Base-by-base conservation (phyloP, 1,284 basidiomycete species). In the Marasmius oreades region DNA sequence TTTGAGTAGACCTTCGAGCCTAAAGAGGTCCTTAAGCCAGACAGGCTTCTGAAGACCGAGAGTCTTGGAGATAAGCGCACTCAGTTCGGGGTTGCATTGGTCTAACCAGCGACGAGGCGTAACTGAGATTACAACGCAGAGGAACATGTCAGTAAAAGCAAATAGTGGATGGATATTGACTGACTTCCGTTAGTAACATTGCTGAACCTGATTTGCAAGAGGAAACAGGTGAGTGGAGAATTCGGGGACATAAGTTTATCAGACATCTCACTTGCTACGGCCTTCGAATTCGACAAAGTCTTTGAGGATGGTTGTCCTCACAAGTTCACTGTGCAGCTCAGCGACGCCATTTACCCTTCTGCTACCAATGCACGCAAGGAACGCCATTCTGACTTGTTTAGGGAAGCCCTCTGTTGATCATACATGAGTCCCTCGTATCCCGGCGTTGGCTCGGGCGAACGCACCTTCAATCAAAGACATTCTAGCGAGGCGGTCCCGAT, bases 301-400 rank as follows among this genome's bases (percentile, higher is more conserved):
- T 65, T 90, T 92, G 72, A 95, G 77, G 68, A 96, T 92, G 16
- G 91, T 94, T 22, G 82, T 85, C 66, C 71, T 77, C 47, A 91
- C 84, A 52, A 92, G 77, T 51, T 90, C 85, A 63, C 84, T 86
- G 72, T 90, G 89, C 51, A 91, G 71, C 84, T 95, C 94, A n/a
- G 95, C 94, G 22, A 97, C 95, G 69, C 95, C 94, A 66, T 97
- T 97, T 66, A 95, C 89, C 70, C 90, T 94, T 68, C 90, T 77
- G 76, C 90, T 84, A 84, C 86, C 88, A 55, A 91, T 85, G 67
- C 83, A 86, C 10, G 90, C 90, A 26, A 93, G 73, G 70, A 88
- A 86, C 8, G 93, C 92, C 93, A 95, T 96, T 63, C 93, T 84
- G 56, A 96, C 81, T 65, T 91, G 84, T 72, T 95, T 86, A 18